A percentile compares a stretch with the other conserved stretches of the same genome.
Conservation (phyloP, 2,329 filamentous ascomycete genomes). For the Fusarium verrucosum region DNA sequence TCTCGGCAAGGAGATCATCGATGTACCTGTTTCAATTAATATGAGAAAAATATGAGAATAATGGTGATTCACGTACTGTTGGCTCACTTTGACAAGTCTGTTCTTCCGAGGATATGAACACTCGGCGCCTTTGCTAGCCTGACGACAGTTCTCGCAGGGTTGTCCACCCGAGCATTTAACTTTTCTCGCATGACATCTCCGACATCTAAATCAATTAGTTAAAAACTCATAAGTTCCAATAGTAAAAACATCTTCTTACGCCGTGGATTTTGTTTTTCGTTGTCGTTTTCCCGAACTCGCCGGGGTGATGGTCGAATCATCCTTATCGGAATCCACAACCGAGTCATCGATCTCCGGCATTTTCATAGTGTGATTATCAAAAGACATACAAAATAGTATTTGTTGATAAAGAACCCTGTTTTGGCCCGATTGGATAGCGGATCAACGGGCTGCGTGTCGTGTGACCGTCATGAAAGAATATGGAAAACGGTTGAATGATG, state of each 20-base stretch:
- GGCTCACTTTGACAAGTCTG: constrained; percentile 47
- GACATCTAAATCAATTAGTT: constrained; percentile 38
- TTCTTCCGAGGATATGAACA: constrained; percentile 49
- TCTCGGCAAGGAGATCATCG: constrained; percentile 49
- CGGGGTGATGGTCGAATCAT: constrained; percentile 22
- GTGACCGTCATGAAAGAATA: constrained; percentile 7
- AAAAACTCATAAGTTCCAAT: fast-evolving
- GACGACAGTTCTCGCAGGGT: constrained; percentile 48
- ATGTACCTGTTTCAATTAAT: constrained; percentile 44
- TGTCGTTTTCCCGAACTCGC: constrained; percentile 24
- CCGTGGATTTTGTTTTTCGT: constrained; percentile 42
- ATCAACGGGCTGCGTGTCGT: constrained; percentile 8
- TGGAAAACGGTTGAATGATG: constrained; percentile 8
- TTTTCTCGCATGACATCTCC: constrained; percentile 48
- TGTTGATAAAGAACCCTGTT: constrained; percentile 1
- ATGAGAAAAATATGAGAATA: fast-evolving
- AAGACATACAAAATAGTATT: background rate
- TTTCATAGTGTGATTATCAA: background rate
- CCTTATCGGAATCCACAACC: constrained; percentile 34
- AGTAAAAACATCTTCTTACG: constrained; percentile 25
- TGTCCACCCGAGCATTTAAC: constrained; percentile 49
- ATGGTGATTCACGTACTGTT: constrained; percentile 40
- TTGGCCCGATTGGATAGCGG: constrained; percentile 26
- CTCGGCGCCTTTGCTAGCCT: constrained; percentile 45
- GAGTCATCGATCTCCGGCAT: constrained; percentile 28